Base-by-base conservation (phyloP, 192 early-diverging fungal genomes). In the Linnemannia elongata region DNA sequence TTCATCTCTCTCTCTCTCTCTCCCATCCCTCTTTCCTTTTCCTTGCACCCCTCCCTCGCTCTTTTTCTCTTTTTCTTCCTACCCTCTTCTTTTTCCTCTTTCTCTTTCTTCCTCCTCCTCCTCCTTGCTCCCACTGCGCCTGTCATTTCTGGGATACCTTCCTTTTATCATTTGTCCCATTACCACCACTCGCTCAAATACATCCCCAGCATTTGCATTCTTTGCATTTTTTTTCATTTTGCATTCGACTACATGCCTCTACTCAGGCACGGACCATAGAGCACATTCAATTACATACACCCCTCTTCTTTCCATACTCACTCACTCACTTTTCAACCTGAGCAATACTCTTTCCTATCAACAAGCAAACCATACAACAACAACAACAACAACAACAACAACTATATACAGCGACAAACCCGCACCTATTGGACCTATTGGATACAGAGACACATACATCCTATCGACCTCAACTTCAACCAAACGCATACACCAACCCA, bases 11-110 rank as follows among this genome's bases (percentile, higher is more conserved):
- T 45, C 52, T 47, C 39, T 44, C 38, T 33, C 42, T 72, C 69
- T 73, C 42, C 69, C 74, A 39, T 60, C 68, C 71, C 39, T 57
- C 66, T 52, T 33, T 76, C 66, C n/a, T 57, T 18, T 47, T n/a
- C 17, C 35, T 35, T 33, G 57, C n/a, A n/a, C n/a, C n/a, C n/a
- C n/a, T 18, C 41, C 6, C 57, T 20, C 35, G 30, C 57, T 52
- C 52, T 71, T 33, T n/a, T n/a, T 55, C 47, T 38, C 47, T 49
- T 49, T 47, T 47, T 70, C 66, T 60, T 60, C 49, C 27, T 63
- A n/a, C n/a, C n/a, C n/a, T n/a, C n/a, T n/a, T 6, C 69, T 71
- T 42, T 55, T 35, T 44, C 15, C 6, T 69, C 42, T 41, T 18
- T 39, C 39, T 45, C 52, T 47, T 30, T 44, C 38, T 33, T 35